These are phyloP conservation scores for Tricholomella constricta DNA, from an alignment of 768 basidiomycete species.

Conservation along the genomic window DNA sequence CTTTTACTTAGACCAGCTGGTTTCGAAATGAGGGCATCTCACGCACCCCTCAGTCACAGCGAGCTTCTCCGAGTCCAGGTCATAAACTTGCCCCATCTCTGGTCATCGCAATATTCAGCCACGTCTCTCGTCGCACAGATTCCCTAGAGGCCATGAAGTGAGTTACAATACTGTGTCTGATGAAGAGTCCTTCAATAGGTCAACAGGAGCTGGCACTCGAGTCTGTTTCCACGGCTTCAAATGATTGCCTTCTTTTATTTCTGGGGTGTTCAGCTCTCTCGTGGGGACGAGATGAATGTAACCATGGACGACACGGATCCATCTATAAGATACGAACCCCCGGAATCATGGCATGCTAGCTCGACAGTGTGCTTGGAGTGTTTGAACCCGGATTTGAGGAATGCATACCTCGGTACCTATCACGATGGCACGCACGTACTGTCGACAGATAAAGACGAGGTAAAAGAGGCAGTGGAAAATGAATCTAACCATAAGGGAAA, in stretches of 20 bases:
- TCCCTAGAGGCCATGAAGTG: conserved; percentile 3
- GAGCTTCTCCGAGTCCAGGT: neutral
- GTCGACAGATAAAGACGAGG: conserved; percentile 8
- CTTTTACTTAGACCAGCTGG: conserved; percentile 3
- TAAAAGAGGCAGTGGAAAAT: conserved; percentile 5
- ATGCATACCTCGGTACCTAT: conserved; percentile 31
- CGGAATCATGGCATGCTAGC: conserved; percentile 37
- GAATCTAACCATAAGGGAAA: conserved; percentile 8
- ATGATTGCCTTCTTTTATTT: conserved; percentile 6
- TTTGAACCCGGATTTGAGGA: conserved; percentile 24
- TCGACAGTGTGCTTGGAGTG: conserved; percentile 31
- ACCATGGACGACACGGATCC: conserved; percentile 42
- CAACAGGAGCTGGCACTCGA: neutral
- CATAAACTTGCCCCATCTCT: neutral
- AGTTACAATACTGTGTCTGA: neutral
- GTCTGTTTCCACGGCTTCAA: conserved; percentile 1
- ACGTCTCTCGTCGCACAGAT: neutral
- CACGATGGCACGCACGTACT: conserved; percentile 36
- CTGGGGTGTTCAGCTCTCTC: conserved; percentile 16
- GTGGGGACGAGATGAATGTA: conserved; percentile 29
- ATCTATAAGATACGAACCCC: conserved; percentile 39
- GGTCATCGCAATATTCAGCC: neutral
- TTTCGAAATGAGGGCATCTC: conserved; percentile 8
- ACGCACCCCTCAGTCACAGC: neutral
- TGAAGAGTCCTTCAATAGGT: neutral